Evolutionary conservation across 129 eudicot genomes (phyloP).

Genomic region (Erigeron canadensis): DNA sequence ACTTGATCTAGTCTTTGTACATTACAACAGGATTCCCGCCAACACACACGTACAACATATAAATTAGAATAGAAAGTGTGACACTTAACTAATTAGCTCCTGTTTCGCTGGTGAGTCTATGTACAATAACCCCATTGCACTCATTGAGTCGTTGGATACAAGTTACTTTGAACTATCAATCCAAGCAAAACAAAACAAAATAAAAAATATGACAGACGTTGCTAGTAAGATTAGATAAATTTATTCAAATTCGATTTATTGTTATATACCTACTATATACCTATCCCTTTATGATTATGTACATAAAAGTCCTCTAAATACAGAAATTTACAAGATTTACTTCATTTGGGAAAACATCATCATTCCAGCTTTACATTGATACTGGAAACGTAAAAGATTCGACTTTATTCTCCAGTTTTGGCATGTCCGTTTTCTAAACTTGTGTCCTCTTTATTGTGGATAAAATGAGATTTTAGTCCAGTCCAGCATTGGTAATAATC

Average conservation of each 20-base stretch:
- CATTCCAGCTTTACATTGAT: constrained; percentile 14
- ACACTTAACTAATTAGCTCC: too few species aligned
- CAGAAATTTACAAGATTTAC: constrained; percentile 22
- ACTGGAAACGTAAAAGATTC: neutral
- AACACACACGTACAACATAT: neutral
- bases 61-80: too few species aligned
- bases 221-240: constrained; percentile 8
- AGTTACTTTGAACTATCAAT: neutral
- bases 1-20: too few species aligned
- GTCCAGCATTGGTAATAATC: constrained; percentile 98
- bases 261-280: constrained; percentile 8
- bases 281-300: constrained; percentile 21
- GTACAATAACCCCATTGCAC: neutral
- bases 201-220: neutral
- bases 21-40: neutral
- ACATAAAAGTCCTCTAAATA: constrained; percentile 20
- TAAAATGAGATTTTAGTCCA: constrained; percentile 80
- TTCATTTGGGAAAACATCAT: constrained; percentile 15
- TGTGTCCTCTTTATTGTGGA: neutral
- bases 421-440: constrained; percentile 34
- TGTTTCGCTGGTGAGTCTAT: too few species aligned
- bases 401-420: constrained; percentile 15
- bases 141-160: neutral
- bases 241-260: neutral
- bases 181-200: neutral